Percentiles rank a stretch among this genome's conserved stretches.
phyloP scores from a whole-genome alignment of 2,329 filamentous ascomycete species.

The Penicillium sp. region DNA sequence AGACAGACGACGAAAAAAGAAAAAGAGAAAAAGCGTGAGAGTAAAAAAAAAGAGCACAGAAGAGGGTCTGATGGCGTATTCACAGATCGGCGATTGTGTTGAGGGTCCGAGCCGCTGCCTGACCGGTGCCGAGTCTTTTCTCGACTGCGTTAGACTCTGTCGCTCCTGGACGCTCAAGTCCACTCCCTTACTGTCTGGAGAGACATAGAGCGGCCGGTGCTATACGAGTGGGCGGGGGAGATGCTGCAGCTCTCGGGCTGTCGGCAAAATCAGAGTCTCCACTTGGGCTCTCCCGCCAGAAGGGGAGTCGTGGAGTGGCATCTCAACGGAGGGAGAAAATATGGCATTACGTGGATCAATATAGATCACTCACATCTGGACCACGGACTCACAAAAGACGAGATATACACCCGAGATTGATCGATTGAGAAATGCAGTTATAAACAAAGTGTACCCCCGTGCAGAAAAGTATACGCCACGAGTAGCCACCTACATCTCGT shows the following conservation, averaged over 20 bases:
- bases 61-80: background rate
- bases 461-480: background rate
- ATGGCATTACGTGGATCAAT: background rate
- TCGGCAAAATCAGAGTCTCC: constrained; percentile 6
- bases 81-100: constrained; percentile 2
- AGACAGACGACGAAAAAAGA: constrained; percentile 1
- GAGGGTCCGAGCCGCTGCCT: constrained; percentile 9
- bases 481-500: background rate
- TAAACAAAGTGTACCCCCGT: background rate
- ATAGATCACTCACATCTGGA: background rate
- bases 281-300: background rate
- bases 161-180: background rate
- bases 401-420: background rate
- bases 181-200: too few relatives aligned
- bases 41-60: background rate
- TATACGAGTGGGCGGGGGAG: background rate
- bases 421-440: background rate
- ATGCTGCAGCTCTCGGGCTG: background rate
- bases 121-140: constrained; percentile 6
- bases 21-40: background rate
- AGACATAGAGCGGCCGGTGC: too few relatives aligned
- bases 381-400: background rate
- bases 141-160: background rate
- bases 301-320: background rate
- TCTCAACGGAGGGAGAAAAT: background rate